Conservation (phyloP, 2,329 filamentous ascomycete species). For the Zymoseptoria brevis region DNA sequence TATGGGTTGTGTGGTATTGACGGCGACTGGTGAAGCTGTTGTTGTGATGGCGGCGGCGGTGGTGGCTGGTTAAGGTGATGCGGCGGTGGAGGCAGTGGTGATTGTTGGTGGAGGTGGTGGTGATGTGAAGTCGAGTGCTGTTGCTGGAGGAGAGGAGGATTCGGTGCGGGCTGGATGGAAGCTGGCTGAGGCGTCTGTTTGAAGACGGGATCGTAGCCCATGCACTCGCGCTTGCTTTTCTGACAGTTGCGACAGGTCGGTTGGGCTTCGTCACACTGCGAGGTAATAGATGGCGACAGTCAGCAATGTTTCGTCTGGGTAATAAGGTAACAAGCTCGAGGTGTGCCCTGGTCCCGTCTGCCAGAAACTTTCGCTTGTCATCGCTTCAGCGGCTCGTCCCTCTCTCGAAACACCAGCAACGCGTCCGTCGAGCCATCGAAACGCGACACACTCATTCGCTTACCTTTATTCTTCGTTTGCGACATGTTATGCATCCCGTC, state of each 20-base stretch:
- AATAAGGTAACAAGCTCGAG: conserved; percentile 1
- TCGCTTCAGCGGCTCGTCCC: conserved; percentile 4
- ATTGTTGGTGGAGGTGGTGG: conserved; percentile 22
- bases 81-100: conserved; percentile 1
- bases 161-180: conserved; percentile 61
- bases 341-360: background rate
- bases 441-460: conserved; percentile 25
- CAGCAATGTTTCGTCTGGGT: background rate
- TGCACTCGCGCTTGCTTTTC: conserved; percentile 79
- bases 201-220: conserved; percentile 83
- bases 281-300: background rate
- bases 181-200: conserved; percentile 63
- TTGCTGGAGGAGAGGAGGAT: conserved; percentile 35
- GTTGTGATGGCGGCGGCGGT: background rate
- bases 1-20: background rate
- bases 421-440: background rate
- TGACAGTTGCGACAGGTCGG: conserved; percentile 85
- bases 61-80: background rate
- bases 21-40: background rate
- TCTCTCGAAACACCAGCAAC: background rate
- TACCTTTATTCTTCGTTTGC: conserved; percentile 63
- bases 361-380: conserved; percentile 13
- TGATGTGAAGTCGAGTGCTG: conserved; percentile 15
- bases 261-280: conserved; percentile 89
- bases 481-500: conserved; percentile 48